These are phyloP conservation scores for Penicillium hordei DNA, from an alignment of 2,329 filamentous ascomycete genomes.

Conservation along the genomic window DNA sequence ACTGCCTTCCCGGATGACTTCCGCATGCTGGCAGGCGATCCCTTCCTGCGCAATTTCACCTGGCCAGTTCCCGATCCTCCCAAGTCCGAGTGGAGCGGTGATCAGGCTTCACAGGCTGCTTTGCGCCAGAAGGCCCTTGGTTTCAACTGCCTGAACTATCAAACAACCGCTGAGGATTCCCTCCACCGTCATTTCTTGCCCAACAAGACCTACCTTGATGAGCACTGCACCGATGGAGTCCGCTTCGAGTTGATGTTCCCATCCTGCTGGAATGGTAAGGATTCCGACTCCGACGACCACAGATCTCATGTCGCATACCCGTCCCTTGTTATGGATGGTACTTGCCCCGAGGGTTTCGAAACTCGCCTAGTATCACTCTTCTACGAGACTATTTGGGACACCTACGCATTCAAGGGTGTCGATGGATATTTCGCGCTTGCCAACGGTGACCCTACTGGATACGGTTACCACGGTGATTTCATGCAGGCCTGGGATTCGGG, in stretches of 20 bases:
- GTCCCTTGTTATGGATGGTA: constrained; percentile 70
- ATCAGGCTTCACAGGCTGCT: constrained; percentile 67
- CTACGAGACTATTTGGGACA: constrained; percentile 84
- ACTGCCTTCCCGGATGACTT: constrained; percentile 75
- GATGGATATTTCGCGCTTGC: constrained; percentile 71
- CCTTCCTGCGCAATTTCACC: constrained; percentile 66
- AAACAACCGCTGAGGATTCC: constrained; percentile 63
- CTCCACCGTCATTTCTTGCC: constrained; percentile 81
- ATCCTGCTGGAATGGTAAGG: constrained; percentile 80
- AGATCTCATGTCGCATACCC: constrained; percentile 74
- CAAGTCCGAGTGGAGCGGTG: constrained; percentile 68
- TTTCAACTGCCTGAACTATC: constrained; percentile 94
- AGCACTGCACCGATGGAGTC: constrained; percentile 76
- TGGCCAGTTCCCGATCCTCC: constrained; percentile 65
- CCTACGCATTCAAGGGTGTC: constrained; percentile 60
- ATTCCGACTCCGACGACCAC: constrained; percentile 56
- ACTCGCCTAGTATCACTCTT: constrained; percentile 72
- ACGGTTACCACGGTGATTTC: constrained; percentile 76
- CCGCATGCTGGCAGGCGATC: constrained; percentile 78
- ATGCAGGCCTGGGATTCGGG: constrained; percentile 72
- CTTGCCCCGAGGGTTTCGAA: constrained; percentile 69
- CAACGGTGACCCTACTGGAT: constrained; percentile 75
- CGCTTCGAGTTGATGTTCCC: constrained; percentile 85
- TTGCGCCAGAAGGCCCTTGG: constrained; percentile 80
- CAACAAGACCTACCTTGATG: constrained; percentile 74